Percentiles rank a stretch among this genome's conserved stretches.
phyloP scores from a whole-genome alignment of 306 rosid species.

The peach (Prunus persica) region Prunus_persica_NCBIv2 NC_034011.1:21719001-21719500 shows the following conservation, averaged over 20 bases:
- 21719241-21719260: not conserved
- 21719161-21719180: not conserved
- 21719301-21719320: not conserved
- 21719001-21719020: constrained; percentile 46
- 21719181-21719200: not conserved
- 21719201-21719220: not conserved
- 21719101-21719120: not conserved
- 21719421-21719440: no score
- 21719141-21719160: not conserved
- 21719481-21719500: not conserved
- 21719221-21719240: not conserved
- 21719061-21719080: not conserved
- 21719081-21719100: not conserved
- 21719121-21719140: not conserved
- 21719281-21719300: not conserved
- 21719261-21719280: not conserved
- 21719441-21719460: no score
- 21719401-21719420: no score
- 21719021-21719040: constrained; percentile 41
- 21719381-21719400: no score
- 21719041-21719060: not conserved
- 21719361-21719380: no score
- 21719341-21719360: no score
- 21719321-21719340: not conserved
- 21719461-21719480: not conserved